phyloP scores from a whole-genome alignment of 345 rosid genomes.

The Crucihimalaya himalaica region DNA sequence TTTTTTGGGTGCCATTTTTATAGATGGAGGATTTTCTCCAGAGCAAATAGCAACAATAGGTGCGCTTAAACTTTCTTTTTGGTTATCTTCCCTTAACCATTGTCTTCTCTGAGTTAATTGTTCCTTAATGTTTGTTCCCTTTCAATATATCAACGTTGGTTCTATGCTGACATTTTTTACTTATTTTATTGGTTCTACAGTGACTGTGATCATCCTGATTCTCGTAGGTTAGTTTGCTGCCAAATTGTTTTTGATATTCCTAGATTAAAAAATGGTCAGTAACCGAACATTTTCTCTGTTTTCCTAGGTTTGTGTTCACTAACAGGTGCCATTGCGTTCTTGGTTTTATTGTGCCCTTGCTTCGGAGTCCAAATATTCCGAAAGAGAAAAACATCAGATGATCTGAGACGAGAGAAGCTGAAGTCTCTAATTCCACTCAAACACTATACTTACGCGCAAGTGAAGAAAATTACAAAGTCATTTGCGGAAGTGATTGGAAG shows the following conservation, averaged over 20 bases:
- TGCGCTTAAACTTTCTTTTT: no score
- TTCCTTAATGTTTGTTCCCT: background rate
- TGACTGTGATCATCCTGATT: rapidly evolving
- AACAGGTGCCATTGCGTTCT: background rate
- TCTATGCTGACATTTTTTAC: background rate
- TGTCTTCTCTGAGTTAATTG: no score
- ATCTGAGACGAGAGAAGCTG: background rate
- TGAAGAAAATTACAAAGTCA: slow-evolving; percentile 8
- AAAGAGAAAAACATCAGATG: background rate
- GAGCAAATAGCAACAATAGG: no score
- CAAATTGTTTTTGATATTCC: background rate
- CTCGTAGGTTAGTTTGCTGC: no score
- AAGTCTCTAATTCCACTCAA: background rate
- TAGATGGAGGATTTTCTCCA: no score
- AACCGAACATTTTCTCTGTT: background rate
- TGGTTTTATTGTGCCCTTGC: background rate
- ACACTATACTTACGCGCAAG: background rate
- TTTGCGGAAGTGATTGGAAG: background rate
- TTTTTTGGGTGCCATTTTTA: no score
- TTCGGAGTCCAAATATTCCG: background rate
- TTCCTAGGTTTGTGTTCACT: background rate
- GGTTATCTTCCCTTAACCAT: no score
- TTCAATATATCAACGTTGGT: background rate
- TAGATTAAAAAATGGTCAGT: background rate
- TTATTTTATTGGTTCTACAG: no score